phyloP scores from a whole-genome alignment of 164 flowering plant genomes.

The Liquidambar formosana region DNA sequence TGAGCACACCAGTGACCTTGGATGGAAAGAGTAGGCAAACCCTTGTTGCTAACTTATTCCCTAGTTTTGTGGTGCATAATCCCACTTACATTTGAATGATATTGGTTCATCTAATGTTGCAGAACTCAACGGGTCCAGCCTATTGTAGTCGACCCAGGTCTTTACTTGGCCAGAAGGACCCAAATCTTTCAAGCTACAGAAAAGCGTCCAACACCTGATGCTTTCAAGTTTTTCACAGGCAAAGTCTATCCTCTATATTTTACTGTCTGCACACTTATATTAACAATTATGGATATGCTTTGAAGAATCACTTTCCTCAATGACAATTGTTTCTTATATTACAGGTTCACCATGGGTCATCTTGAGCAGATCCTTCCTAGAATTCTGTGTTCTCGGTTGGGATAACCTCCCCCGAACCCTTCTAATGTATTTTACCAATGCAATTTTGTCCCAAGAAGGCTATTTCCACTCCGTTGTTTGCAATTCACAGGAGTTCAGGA shows the following conservation, averaged over 20 bases:
- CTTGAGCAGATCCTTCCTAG: constrained; percentile 76
- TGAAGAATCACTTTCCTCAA: background rate
- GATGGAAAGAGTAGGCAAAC: constrained; percentile 95
- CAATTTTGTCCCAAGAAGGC: constrained; percentile 71
- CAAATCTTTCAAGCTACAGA: constrained; percentile 86
- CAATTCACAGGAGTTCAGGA: constrained; percentile 78
- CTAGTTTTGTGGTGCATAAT: background rate
- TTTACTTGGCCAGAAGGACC: constrained; percentile 73
- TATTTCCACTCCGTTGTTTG: constrained; percentile 89
- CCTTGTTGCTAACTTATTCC: constrained; percentile 15
- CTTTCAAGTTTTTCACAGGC: constrained; percentile 93
- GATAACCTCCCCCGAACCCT: constrained; percentile 91
- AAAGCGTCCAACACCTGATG: constrained; percentile 80
- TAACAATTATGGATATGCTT: background rate
- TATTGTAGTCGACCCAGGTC: constrained; percentile 75
- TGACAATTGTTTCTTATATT: constrained; percentile 2
- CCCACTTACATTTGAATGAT: background rate
- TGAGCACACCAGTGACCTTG: constrained; percentile 94
- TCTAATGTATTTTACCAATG: constrained; percentile 83
- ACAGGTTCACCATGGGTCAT: constrained; percentile 94
- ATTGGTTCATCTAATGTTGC: constrained; percentile 11
- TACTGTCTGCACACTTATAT: background rate
- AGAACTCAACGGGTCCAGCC: constrained; percentile 70
- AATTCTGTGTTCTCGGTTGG: constrained; percentile 86
- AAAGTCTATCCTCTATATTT: constrained; percentile 20